Percentiles rank a stretch among this genome's conserved stretches.
These are phyloP conservation scores for Hansfordia pulvinata DNA, from an alignment of 2,329 filamentous ascomycete species.

Conservation along the genomic window DNA sequence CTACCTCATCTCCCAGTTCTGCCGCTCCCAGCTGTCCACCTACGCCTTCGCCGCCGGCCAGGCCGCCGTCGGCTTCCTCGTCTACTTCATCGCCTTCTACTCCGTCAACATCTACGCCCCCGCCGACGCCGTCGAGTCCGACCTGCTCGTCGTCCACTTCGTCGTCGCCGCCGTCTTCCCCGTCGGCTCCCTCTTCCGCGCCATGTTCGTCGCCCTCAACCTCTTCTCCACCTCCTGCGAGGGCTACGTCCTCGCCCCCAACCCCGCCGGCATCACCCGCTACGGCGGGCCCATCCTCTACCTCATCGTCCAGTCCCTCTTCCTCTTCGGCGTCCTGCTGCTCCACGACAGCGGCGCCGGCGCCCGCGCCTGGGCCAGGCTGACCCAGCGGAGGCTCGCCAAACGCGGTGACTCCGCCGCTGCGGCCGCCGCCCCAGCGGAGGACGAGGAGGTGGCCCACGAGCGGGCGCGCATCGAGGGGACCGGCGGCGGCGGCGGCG, in stretches of 20 bases:
- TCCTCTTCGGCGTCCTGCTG: conserved; percentile 60
- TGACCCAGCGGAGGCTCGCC: conserved; percentile 14
- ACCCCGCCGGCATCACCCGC: conserved; percentile 56
- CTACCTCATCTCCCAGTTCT: conserved; percentile 72
- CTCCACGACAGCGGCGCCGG: conserved; percentile 69
- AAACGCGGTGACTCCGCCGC: conserved; percentile 14
- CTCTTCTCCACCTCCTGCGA: conserved; percentile 71
- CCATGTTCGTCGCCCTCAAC: conserved; percentile 68
- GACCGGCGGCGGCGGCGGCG: conserved; percentile 34
- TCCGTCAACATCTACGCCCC: conserved; percentile 62
- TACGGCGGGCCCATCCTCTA: conserved; percentile 83
- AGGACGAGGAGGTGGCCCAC: conserved; percentile 47
- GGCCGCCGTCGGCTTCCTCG: conserved; percentile 58
- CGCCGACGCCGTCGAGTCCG: conserved; percentile 51
- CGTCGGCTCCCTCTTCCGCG: conserved; percentile 59
- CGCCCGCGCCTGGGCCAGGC: conserved; percentile 27
- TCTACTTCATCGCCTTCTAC: conserved; percentile 61
- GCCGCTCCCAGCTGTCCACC: conserved; percentile 64
- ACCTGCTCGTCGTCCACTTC: conserved; percentile 60
- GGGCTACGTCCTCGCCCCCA: conserved; percentile 44
- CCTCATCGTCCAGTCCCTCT: conserved; percentile 57
- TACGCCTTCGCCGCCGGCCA: conserved; percentile 73
- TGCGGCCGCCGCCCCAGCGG: too few species aligned
- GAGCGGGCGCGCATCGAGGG: conserved; percentile 49
- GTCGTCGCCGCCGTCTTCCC: conserved; percentile 62